Base-by-base conservation (phyloP, 768 basidiomycete species). In the Boletus sp. region DNA sequence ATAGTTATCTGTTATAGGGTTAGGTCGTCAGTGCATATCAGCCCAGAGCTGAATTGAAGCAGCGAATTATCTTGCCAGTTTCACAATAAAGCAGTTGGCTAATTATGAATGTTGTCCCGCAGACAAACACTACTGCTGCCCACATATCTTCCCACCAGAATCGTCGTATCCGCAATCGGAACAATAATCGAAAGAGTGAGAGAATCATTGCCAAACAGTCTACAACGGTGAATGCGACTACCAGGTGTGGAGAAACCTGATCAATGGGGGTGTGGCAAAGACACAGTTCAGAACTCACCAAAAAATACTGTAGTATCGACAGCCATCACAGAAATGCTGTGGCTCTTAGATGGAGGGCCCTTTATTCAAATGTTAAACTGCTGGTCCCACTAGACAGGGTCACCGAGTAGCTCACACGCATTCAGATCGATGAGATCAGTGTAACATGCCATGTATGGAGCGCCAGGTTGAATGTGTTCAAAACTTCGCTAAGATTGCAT, bases 131-230 rank as follows among this genome's bases (percentile, higher is more conserved):
- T 24, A 28, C 42, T 14, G 20, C 54, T 35, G 67, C 64, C 64
- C 67, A 69, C 5, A 37, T 7, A 42, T 66, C 65, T 56, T 68
- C 60, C 67, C 67, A 67, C 64, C 67, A 66, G 40, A 65, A 59
- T 30, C 56, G 20, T 40, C 42, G 55, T 50, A 65, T 55, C 17
- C 29, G 54, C 20, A 54, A 35, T 20, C 64, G 60, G 32, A 65
- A 51, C 1, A 47, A 50, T 14, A 65, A 15, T 14, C 59, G 64
- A 50, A 65, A 54, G 2, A 65, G 24, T 1, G 64, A 62, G 32
- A 65, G 44, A 7, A 55, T 36, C 1, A 56, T 9, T 18, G 28
- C 52, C 8, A 64, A 47, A 40, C 47, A 36, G 3, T 56, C 36
- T 20, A 58, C 2, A 17, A 55, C 37, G 18, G 18, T 48, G 35